phyloP scores from a whole-genome alignment of 1,284 basidiomycete genomes.

The Boletellus dicymbophilus region DNA sequence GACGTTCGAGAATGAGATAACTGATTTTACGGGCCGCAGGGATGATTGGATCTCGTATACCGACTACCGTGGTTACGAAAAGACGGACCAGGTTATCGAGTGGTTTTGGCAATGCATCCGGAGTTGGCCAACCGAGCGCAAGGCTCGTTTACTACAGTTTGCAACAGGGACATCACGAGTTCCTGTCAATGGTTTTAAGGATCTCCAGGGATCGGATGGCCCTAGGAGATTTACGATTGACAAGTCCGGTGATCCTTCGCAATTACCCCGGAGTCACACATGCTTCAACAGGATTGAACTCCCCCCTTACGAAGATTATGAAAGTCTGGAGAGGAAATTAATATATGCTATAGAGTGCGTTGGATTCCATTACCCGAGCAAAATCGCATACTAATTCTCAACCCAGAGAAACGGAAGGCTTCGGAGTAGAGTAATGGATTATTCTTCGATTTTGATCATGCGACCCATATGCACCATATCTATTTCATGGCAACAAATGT shows the following conservation, averaged over 20 bases:
- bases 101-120: constrained; percentile 99
- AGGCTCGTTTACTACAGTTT: constrained; percentile 93
- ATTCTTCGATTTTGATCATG: constrained; percentile 4
- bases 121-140: constrained; percentile 95
- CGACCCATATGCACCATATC: constrained; percentile 12
- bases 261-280: constrained; percentile 87
- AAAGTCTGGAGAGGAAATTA: constrained; percentile 87
- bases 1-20: background rate
- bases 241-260: constrained; percentile 91
- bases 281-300: constrained; percentile 94
- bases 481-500: constrained; percentile 12
- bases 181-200: constrained; percentile 99
- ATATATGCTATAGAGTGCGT: constrained; percentile 88
- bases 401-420: constrained; percentile 63
- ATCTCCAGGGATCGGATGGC: constrained; percentile 96
- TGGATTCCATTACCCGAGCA: background rate
- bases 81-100: constrained; percentile 93
- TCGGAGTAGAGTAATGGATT: constrained; percentile 36
- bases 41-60: constrained; percentile 89
- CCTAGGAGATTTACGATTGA: constrained; percentile 95
- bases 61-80: constrained; percentile 83
- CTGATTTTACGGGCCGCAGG: constrained; percentile 37
- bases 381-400: constrained; percentile 2
- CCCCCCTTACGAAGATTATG: constrained; percentile 90
- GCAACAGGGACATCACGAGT: constrained; percentile 97